A percentile compares a stretch with the other conserved stretches of the same genome.
These are phyloP conservation scores for Podospora sp. DNA, from an alignment of 495 filamentous ascomycete genomes.

Conservation along the genomic window DNA sequence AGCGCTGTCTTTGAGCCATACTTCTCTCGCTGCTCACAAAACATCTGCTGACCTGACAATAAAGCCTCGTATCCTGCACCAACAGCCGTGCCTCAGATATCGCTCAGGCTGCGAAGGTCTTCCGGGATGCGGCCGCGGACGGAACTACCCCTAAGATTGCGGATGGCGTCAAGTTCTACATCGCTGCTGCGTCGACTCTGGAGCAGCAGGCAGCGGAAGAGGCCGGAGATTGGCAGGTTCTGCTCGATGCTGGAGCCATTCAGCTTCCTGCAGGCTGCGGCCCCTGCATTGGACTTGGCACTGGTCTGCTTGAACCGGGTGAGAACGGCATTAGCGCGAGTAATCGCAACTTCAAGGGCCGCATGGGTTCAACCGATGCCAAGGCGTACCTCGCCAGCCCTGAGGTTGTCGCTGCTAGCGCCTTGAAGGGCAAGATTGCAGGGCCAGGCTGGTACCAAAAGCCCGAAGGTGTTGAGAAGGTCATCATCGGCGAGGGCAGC, in stretches of 20 bases:
- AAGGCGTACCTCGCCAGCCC: constrained; percentile 89
- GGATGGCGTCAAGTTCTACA: constrained; percentile 81
- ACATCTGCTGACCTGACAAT: background rate
- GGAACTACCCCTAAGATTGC: constrained; percentile 74
- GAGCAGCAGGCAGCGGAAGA: constrained; percentile 83
- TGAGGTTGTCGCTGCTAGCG: constrained; percentile 89
- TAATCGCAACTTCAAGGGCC: constrained; percentile 93
- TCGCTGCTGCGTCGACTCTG: constrained; percentile 80
- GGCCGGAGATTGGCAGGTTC: constrained; percentile 82
- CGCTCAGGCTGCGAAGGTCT: constrained; percentile 80
- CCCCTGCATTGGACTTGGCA: constrained; percentile 88
- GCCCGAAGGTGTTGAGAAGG: constrained; percentile 66
- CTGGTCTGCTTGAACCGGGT: constrained; percentile 78
- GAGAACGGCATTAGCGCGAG: constrained; percentile 88
- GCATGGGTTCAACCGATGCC: constrained; percentile 82
- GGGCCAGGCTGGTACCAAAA: constrained; percentile 81
- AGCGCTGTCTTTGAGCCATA: background rate
- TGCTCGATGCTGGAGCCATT: constrained; percentile 78
- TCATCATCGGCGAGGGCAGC: constrained; percentile 71
- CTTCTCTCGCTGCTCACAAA: background rate
- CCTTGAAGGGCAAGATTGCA: constrained; percentile 72
- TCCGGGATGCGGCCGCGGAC: constrained; percentile 70
- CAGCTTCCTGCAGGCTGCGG: constrained; percentile 80
- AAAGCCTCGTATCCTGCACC: constrained; percentile 78
- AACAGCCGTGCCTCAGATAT: constrained; percentile 85